Evolutionary conservation across 495 filamentous ascomycete species (phyloP), one percentile per base, ranked within the genome.

Genomic region (Penicillium manginii): DNA sequence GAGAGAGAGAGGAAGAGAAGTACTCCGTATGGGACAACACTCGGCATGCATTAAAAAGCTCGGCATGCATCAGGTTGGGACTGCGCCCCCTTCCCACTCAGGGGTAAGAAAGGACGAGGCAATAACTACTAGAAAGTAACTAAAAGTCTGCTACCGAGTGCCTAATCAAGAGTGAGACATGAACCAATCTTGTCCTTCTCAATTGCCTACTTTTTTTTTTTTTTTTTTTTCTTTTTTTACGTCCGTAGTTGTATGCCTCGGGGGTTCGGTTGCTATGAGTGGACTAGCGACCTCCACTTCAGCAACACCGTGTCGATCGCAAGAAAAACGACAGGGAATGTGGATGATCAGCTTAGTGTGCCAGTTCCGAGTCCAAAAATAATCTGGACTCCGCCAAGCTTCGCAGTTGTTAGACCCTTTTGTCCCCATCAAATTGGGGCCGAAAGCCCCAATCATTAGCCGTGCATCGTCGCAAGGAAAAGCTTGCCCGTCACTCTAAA

Each of bases 401-500:
- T 43, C 40, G 12, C 40, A 29, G 26, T 9, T 19, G 15, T 18
- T 43, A n/a, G 40, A 17, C 40, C 40, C 40, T 18, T 43, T 43
- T n/a, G 15, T 43, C 40, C 6, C 15, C 17, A 43, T 43, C 17
- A 1, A 29, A 29, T 39, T 39, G 35, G 35, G 15, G 12, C 3
- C 35, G 26, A 29, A 29, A 29, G 4, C 35, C 35, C 35, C 35
- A 43, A 43, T 43, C 40, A 43, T 43, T 9, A 3, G 8, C n/a
- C 40, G 40, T 43, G 12, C n/a, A 17, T 9, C 40, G 12, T 43
- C 40, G 40, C 40, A 43, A 43, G 7, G 40, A 43, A 43, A 43
- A 43, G 40, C 40, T 43, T 43, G 40, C 40, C 40, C n/a, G 40
- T 43, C 40, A 43, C 40, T 43, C n/a, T 43, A 43, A 43, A 39